Base-by-base conservation (phyloP, 108 stramenopile species). In the Cyclotella choctawhatcheeana region DNA sequence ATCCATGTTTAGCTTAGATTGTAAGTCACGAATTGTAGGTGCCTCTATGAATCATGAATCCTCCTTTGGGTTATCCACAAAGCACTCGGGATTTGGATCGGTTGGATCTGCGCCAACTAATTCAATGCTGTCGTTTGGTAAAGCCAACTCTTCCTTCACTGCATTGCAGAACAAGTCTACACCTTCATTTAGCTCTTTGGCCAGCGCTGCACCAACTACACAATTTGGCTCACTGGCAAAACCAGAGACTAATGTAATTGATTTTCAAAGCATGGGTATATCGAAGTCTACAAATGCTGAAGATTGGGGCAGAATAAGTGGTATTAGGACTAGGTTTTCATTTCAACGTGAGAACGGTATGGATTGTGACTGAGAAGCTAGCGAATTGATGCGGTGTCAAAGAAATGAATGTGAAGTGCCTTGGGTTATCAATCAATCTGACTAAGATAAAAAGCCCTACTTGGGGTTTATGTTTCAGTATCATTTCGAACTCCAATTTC, bases 361-460 rank as follows among this genome's bases (percentile, higher is more conserved):
- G 59, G 59, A 60, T 35, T 60, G 59, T 31, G 59, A 60, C 3
- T 60, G 34, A 60, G 20, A 2, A 40, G 6, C 21, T 37, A 8
- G 37, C 6, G 8, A n/a, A n/a, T n/a, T n/a, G n/a, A n/a, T n/a
- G n/a, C n/a, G n/a, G n/a, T n/a, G n/a, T n/a, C n/a, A n/a, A n/a
- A n/a, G n/a, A n/a, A n/a, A n/a, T n/a, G n/a, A n/a, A n/a, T n/a
- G n/a, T n/a, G n/a, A n/a, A n/a, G n/a, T n/a, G n/a, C n/a, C n/a
- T n/a, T n/a, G n/a, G n/a, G n/a, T n/a, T n/a, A n/a, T n/a, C n/a
- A n/a, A n/a, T n/a, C n/a, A n/a, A n/a, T n/a, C n/a, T n/a, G n/a
- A n/a, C n/a, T n/a, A n/a, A n/a, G n/a, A n/a, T n/a, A n/a, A n/a
- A n/a, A n/a, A n/a, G n/a, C n/a, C n/a, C n/a, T n/a, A n/a, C n/a